Conservation (phyloP, 352 stramenopile species). For the Globisporangium iwayamae region DNA sequence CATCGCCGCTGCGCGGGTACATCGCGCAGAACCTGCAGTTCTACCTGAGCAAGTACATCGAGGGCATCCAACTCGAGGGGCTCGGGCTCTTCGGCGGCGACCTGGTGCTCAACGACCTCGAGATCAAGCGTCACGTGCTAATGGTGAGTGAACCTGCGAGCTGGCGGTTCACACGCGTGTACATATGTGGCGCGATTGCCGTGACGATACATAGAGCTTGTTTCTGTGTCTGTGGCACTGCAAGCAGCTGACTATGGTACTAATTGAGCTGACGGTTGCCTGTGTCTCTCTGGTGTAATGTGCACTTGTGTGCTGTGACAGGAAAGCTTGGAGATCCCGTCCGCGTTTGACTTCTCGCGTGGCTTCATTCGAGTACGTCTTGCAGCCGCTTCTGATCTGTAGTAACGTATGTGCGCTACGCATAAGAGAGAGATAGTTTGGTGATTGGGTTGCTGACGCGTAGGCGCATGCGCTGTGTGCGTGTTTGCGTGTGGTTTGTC, state of each 20-base stretch:
- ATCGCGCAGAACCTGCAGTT: conserved; percentile 87
- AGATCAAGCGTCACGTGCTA: conserved; percentile 87
- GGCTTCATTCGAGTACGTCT: conserved; percentile 76
- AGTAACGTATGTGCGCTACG: background rate
- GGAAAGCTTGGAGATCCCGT: conserved; percentile 82
- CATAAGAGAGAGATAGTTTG: background rate
- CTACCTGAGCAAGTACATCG: conserved; percentile 88
- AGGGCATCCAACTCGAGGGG: conserved; percentile 85
- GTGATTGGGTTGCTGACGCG: background rate
- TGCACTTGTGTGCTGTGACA: conserved; percentile 14
- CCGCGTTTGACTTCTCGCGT: conserved; percentile 84
- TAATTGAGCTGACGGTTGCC: background rate
- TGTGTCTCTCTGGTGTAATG: background rate
- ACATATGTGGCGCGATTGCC: background rate
- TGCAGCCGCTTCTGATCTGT: background rate
- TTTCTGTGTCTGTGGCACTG: background rate
- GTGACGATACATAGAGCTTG: background rate
- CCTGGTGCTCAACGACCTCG: conserved; percentile 84
- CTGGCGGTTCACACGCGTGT: background rate
- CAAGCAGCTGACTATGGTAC: background rate
- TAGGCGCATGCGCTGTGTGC: background rate
- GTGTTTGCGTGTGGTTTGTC: background rate
- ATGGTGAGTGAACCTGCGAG: conserved; percentile 18
- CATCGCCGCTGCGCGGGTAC: conserved; percentile 77
- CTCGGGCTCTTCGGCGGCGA: conserved; percentile 83